Evolutionary conservation across 2,329 filamentous ascomycete species (phyloP).

Genomic region (Furcasterigmium furcatum): DNA sequence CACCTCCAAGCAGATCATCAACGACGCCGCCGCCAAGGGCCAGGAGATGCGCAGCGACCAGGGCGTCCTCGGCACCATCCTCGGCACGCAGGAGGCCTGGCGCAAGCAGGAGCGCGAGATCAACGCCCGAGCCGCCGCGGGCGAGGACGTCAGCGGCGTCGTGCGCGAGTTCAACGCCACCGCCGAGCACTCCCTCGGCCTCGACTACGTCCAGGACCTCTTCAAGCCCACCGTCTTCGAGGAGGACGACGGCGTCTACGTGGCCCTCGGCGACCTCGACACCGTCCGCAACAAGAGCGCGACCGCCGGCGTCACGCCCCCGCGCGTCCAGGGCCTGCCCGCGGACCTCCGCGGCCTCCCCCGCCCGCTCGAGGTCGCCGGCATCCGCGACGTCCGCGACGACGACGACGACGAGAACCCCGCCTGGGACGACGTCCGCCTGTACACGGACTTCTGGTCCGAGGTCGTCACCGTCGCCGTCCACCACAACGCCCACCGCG

Average conservation of each 20-base stretch:
- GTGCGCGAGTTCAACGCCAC: not conserved
- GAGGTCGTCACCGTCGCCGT: slow-evolving; percentile 15
- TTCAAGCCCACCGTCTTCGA: slow-evolving; percentile 24
- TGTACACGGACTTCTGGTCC: slow-evolving; percentile 19
- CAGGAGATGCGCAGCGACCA: slow-evolving; percentile 22
- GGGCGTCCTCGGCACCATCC: slow-evolving; percentile 25
- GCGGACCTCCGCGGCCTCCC: slow-evolving; percentile 8
- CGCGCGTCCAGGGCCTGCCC: slow-evolving; percentile 16
- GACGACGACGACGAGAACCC: not conserved
- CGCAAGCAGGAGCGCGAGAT: slow-evolving; percentile 1
- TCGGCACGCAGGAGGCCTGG: slow-evolving; percentile 21
- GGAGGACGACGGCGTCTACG: slow-evolving; percentile 19
- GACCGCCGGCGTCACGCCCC: slow-evolving; percentile 16
- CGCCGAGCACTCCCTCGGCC: slow-evolving; percentile 21
- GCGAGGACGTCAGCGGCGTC: not conserved
- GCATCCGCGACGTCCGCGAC: not conserved
- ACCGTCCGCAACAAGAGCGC: slow-evolving; percentile 13
- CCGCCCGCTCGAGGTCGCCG: not conserved
- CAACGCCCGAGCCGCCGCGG: not conserved
- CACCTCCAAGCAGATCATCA: slow-evolving; percentile 17
- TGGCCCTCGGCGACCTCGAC: slow-evolving; percentile 12
- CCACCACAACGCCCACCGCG: slow-evolving; percentile 17
- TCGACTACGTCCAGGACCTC: slow-evolving; percentile 23
- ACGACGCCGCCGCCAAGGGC: slow-evolving; percentile 9
- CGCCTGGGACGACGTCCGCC: slow-evolving; percentile 8